Evolutionary conservation across 257 asterid species (phyloP).

Genomic region (Osmanthus fragrans): DNA sequence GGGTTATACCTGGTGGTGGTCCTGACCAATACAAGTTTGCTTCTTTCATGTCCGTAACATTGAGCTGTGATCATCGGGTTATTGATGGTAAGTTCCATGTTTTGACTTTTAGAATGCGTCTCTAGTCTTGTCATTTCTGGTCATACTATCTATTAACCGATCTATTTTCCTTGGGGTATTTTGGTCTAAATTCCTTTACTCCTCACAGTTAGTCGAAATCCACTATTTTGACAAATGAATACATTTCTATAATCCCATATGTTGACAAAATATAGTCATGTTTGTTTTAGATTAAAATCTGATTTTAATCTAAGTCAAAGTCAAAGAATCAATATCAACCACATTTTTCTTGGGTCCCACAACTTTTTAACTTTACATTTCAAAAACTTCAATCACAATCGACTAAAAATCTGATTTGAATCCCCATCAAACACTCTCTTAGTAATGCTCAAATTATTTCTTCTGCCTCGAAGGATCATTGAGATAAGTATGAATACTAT

Average conservation of each 20-base stretch:
- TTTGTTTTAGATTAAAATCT: no score
- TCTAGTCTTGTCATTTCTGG: background rate
- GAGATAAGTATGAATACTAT: background rate
- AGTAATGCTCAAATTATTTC: background rate
- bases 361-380: no score
- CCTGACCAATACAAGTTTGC: conserved; percentile 56
- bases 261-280: no score
- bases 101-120: background rate
- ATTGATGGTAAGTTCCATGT: conserved; percentile 72
- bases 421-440: background rate
- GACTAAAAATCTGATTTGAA: no score
- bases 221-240: background rate
- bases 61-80: conserved; percentile 98
- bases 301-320: no score
- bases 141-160: background rate
- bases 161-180: background rate
- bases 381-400: no score
- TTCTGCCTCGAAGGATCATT: background rate
- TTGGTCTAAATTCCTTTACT: background rate
- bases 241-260: background rate
- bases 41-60: conserved; percentile 75
- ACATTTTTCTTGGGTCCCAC: no score
- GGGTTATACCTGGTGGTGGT: conserved; percentile 74
- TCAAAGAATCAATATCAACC: no score
- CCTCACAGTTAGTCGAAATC: background rate